Evolutionary conservation across 2,329 filamentous ascomycete genomes (phyloP).

Genomic region (Exserohilum rostratum): DNA sequence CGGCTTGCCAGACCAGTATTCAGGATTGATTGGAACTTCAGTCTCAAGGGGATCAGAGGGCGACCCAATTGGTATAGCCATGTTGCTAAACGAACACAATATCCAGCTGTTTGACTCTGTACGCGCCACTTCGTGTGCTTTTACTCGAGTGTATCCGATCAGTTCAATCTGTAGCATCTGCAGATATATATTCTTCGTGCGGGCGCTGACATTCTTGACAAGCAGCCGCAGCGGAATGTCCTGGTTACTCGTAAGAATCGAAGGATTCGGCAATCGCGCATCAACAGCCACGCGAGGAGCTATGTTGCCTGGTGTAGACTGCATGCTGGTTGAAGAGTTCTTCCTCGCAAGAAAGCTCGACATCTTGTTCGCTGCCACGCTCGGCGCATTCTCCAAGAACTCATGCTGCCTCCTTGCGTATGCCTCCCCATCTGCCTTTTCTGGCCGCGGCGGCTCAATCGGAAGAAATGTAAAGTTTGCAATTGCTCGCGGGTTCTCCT

Average conservation of each 20-base stretch:
- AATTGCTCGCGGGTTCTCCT: constrained; percentile 78
- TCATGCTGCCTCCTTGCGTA: constrained; percentile 78
- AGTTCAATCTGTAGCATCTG: constrained; percentile 82
- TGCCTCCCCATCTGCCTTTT: constrained; percentile 72
- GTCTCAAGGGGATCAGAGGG: constrained; percentile 64
- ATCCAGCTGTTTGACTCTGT: constrained; percentile 78
- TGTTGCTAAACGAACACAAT: constrained; percentile 71
- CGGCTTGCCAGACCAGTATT: constrained; percentile 72
- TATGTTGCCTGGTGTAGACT: constrained; percentile 26
- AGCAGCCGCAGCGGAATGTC: constrained; percentile 81
- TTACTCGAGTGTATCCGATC: constrained; percentile 77
- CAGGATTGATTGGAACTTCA: constrained; percentile 72
- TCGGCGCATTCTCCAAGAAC: constrained; percentile 52
- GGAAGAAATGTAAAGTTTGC: constrained; percentile 80
- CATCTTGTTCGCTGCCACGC: constrained; percentile 56
- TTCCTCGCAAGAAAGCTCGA: constrained; percentile 64
- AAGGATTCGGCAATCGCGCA: constrained; percentile 82
- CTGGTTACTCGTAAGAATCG: constrained; percentile 87
- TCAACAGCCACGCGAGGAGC: constrained; percentile 73
- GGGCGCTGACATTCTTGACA: constrained; percentile 74
- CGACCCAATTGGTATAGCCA: constrained; percentile 72
- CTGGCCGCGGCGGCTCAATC: constrained; percentile 82
- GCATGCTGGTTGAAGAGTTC: constrained; percentile 28
- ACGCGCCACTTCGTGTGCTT: constrained; percentile 75
- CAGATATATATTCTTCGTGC: constrained; percentile 73